A percentile compares a stretch with the other conserved stretches of the same genome.
Evolutionary conservation across 768 basidiomycete genomes (phyloP).

Genomic region (Leccinum subgranulosum): DNA sequence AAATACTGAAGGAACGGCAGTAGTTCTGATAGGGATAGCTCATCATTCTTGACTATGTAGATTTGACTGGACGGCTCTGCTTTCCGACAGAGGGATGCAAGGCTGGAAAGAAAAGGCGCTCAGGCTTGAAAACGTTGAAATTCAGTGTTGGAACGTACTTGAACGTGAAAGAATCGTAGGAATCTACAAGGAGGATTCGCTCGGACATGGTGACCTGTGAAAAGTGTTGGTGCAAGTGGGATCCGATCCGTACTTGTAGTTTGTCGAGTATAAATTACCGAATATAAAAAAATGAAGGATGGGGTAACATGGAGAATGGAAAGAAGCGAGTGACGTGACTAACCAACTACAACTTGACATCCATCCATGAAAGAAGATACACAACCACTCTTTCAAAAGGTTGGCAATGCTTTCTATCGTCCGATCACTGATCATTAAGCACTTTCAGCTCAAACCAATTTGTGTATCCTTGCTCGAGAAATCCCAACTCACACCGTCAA

Average conservation of each 20-base stretch:
- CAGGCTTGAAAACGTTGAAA: background rate
- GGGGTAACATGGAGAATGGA: constrained; percentile 1
- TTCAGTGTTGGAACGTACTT: constrained; percentile 51
- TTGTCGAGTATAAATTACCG: background rate
- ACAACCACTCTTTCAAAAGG: constrained; percentile 38
- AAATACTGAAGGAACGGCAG: constrained; percentile 56
- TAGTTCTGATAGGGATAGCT: constrained; percentile 48
- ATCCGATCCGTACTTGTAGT: background rate
- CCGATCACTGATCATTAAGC: background rate
- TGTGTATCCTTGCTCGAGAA: constrained; percentile 81
- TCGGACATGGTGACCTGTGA: constrained; percentile 34
- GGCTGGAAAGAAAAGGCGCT: constrained; percentile 37
- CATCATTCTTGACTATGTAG: constrained; percentile 73
- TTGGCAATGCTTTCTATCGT: constrained; percentile 14
- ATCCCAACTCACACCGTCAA: constrained; percentile 57
- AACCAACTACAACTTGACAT: constrained; percentile 4
- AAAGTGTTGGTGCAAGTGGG: background rate
- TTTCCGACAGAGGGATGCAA: constrained; percentile 65
- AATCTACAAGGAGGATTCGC: constrained; percentile 70
- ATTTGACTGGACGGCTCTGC: constrained; percentile 61
- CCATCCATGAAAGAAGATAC: constrained; percentile 18
- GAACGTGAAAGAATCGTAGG: constrained; percentile 87
- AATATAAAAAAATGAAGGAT: background rate
- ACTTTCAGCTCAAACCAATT: constrained; percentile 52
- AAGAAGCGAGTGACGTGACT: background rate